These are phyloP conservation scores for Fusarium graminum DNA, from an alignment of 2,329 filamentous ascomycete species.

Conservation along the genomic window DNA sequence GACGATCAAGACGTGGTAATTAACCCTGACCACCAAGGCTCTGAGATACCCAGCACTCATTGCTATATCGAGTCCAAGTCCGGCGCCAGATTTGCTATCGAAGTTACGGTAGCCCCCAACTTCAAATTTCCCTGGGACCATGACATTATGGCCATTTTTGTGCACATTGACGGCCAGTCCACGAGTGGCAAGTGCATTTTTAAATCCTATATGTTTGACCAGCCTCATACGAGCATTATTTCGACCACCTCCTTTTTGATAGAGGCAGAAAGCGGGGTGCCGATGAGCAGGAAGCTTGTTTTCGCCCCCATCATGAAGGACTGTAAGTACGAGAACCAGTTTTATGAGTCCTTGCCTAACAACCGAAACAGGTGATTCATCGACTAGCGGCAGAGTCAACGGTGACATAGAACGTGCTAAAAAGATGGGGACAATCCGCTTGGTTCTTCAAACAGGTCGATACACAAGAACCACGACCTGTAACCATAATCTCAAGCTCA, in stretches of 20 bases:
- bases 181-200: accelerated
- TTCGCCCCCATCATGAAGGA: slow-evolving; percentile 35
- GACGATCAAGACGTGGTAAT: background rate
- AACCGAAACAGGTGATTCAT: background rate
- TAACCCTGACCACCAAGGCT: background rate
- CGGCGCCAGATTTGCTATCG: slow-evolving; percentile 35
- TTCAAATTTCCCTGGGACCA: background rate
- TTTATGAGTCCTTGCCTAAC: background rate
- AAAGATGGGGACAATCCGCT: slow-evolving; percentile 35
- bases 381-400: background rate
- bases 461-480: accelerated
- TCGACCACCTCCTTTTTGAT: background rate
- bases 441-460: background rate
- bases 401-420: background rate
- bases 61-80: slow-evolving; percentile 48
- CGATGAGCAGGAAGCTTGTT: slow-evolving; percentile 1
- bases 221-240: accelerated
- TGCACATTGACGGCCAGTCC: slow-evolving; percentile 36
- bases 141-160: accelerated
- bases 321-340: background rate
- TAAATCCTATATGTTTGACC: accelerated
- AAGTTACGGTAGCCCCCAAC: background rate
- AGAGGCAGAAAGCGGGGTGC: background rate
- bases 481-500: too few species aligned
- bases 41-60: background rate